A percentile compares a stretch with the other conserved stretches of the same genome.
These are phyloP conservation scores for Aspergillus hiratsukae DNA, from an alignment of 2,329 filamentous ascomycete genomes.

Conservation along the genomic window DNA sequence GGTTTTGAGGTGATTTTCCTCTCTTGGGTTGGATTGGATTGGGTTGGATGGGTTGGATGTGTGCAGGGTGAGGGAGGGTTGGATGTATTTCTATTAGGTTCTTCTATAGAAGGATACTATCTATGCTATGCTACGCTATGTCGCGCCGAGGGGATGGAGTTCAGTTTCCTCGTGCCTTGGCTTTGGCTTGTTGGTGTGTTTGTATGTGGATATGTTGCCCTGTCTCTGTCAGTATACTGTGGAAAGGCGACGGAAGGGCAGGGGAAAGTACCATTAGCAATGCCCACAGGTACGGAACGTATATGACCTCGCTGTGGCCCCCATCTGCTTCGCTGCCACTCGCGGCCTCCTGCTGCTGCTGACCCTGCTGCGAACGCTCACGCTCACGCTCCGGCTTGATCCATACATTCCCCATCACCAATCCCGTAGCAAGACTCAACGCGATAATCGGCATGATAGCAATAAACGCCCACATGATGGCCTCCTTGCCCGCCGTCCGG, in stretches of 20 bases:
- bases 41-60: neutral
- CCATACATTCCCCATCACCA: conserved; percentile 50
- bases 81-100: neutral
- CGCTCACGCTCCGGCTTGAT: conserved; percentile 32
- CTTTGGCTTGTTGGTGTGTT: conserved; percentile 19
- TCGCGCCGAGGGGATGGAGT: neutral
- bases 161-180: neutral
- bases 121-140: neutral
- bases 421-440: conserved; percentile 42
- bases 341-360: conserved; percentile 2
- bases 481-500: conserved; percentile 46
- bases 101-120: neutral
- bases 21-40: conserved; percentile 9
- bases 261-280: conserved; percentile 21
- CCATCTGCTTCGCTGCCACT: conserved; percentile 4
- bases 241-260: neutral
- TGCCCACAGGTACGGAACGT: conserved; percentile 29
- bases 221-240: conserved; percentile 2
- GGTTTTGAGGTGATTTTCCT: conserved; percentile 38
- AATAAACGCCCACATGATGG: conserved; percentile 63
- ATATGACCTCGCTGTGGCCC: conserved; percentile 26
- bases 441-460: conserved; percentile 58
- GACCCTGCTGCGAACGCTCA: too few relatives aligned
- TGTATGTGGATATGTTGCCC: conserved; percentile 23
- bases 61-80: too few relatives aligned